Evolutionary conservation across 345 rosid species (phyloP), one percentile per base, ranked within the genome.

Genomic region (Iberis pinnata): DNA sequence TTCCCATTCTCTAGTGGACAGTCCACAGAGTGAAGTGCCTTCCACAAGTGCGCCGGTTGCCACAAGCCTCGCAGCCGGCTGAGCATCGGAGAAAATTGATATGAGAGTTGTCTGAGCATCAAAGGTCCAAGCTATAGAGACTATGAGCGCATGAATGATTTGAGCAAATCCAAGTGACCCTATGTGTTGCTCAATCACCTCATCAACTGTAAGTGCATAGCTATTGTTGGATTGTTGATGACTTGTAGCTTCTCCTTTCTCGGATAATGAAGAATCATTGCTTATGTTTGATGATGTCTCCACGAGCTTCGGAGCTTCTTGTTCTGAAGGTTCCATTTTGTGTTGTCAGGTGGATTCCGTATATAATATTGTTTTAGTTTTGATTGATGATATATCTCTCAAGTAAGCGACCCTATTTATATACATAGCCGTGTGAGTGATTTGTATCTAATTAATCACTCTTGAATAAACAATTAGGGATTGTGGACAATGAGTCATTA

Each of bases 71-170:
- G 39, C 67, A 29, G 45, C 68, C 0, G 94, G 96, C 27, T 70
- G 77, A 6, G 94, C 88, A 11, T 88, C 96, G 18, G 73, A 78
- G 60, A 84, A 84, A 45, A 88, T 84, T 15, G 85, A 80, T 25
- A 70, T 50, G 20, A 88, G 72, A 8, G 96, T 71, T 55, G 65
- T 70, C 24, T 81, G 93, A 6, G 96, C 73, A 57, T 87, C 94
- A 13, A 87, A 82, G 25, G 76, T 45, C 87, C 85, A 80, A 13
- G 88, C 82, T 0, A 84, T 29, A 5, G 89, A 84, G 9, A 77
- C 87, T 64, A 88, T 54, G 11, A 82, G 43, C 40, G 79, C 87
- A 18, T 84, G 96, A 25, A 78, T 8, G 25, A 81, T 31, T 68
- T 88, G 96, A 42, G 82, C 73, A 7, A 74, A 9, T 1, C 96